These are phyloP conservation scores for Ophidiomyces ophidiicola DNA, from an alignment of 2,329 filamentous ascomycete species.

Conservation along the genomic window DNA sequence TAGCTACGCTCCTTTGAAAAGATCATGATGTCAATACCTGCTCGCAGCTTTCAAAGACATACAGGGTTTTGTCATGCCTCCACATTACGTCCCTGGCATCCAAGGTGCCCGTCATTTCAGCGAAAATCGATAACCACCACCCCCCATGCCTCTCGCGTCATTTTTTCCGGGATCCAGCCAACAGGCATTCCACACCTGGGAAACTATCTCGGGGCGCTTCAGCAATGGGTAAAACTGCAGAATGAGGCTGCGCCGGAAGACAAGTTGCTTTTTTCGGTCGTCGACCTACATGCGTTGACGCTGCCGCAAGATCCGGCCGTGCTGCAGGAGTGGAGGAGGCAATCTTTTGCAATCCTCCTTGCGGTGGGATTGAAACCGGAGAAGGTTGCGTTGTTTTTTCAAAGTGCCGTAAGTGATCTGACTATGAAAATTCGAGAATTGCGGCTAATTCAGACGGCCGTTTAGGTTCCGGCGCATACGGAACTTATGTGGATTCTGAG, in stretches of 20 bases:
- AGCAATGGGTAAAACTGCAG: slow-evolving; percentile 75
- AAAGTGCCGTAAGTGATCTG: slow-evolving; percentile 51
- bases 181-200: slow-evolving; percentile 89
- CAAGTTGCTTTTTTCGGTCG: slow-evolving; percentile 70
- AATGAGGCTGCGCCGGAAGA: slow-evolving; percentile 40
- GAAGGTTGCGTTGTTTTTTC: slow-evolving; percentile 68
- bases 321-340: slow-evolving; percentile 53
- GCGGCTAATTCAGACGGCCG: neutral
- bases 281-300: slow-evolving; percentile 90
- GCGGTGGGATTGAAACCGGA: slow-evolving; percentile 72
- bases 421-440: neutral
- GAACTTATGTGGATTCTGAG: slow-evolving; percentile 97
- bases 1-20: too few relatives aligned
- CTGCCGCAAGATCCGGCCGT: slow-evolving; percentile 52
- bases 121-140: slow-evolving; percentile 10
- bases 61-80: neutral
- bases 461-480: slow-evolving; percentile 60
- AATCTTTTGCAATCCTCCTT: slow-evolving; percentile 67
- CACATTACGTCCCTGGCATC: neutral
- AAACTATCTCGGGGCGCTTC: slow-evolving; percentile 85
- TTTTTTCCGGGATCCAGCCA: slow-evolving; percentile 96
- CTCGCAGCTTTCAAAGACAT: neutral
- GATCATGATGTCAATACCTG: slow-evolving; percentile 8
- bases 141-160: slow-evolving; percentile 31
- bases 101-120: slow-evolving; percentile 11